These are phyloP conservation scores for Protea cynaroides DNA, from an alignment of 164 flowering plant genomes.

Conservation along the genomic window DNA sequence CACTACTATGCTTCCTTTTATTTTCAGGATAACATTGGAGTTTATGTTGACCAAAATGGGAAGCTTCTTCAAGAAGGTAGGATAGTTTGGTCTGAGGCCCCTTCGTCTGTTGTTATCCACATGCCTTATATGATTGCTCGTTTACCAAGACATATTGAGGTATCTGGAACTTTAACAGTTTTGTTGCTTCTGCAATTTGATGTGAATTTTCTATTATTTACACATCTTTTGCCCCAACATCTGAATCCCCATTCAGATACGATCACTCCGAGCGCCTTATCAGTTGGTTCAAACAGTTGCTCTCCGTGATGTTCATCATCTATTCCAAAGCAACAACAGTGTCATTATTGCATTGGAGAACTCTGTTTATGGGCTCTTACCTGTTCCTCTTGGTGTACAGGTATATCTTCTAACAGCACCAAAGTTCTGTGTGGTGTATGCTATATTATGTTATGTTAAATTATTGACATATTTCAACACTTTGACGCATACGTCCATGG, in stretches of 20 bases:
- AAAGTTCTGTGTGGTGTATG: too few species aligned
- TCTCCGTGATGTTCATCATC: slow-evolving; percentile 66
- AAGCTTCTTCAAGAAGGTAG: slow-evolving; percentile 90
- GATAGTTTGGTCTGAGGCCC: slow-evolving; percentile 98
- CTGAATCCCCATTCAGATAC: slow-evolving; percentile 57
- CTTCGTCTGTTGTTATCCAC: slow-evolving; percentile 64
- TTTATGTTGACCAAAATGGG: slow-evolving; percentile 93
- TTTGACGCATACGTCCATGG: too few species aligned
- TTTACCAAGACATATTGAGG: slow-evolving; percentile 92
- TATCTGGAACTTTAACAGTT: slow-evolving; percentile 14
- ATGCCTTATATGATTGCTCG: slow-evolving; percentile 83
- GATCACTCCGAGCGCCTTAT: slow-evolving; percentile 88
- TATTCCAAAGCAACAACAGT: slow-evolving; percentile 47
- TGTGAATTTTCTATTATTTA: background rate
- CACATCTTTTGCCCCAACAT: background rate
- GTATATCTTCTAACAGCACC: too few species aligned
- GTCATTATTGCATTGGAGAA: slow-evolving; percentile 65
- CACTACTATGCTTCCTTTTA: slow-evolving; percentile 2
- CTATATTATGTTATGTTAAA: too few species aligned
- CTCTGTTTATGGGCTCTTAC: slow-evolving; percentile 75
- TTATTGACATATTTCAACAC: too few species aligned
- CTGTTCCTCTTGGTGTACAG: slow-evolving; percentile 99
- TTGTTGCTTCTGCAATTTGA: slow-evolving; percentile 1
- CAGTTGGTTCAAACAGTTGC: slow-evolving; percentile 87
- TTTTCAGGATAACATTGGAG: slow-evolving; percentile 89